These are phyloP conservation scores for Pichia cephalocereana DNA, from an alignment of 805 yeast genomes.

Conservation along the genomic window DNA sequence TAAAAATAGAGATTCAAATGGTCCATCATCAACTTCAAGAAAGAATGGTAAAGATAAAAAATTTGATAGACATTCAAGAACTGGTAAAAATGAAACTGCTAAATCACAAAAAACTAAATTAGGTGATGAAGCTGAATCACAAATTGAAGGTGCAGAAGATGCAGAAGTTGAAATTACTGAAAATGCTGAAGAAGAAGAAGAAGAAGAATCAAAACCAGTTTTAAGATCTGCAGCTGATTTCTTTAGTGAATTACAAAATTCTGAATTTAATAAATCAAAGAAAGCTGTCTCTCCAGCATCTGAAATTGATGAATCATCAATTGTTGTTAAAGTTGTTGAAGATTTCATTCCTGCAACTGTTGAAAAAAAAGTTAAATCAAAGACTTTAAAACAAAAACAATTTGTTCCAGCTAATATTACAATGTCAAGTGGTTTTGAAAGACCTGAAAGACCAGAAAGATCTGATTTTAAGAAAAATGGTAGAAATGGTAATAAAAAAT, in stretches of 20 bases:
- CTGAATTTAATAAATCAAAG: constrained; percentile 26
- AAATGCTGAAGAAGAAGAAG: constrained; percentile 32
- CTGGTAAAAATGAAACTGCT: constrained; percentile 74
- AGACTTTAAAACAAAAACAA: constrained; percentile 76
- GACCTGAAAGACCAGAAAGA: constrained; percentile 25
- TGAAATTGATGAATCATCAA: constrained; percentile 45
- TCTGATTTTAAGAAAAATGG: constrained; percentile 17
- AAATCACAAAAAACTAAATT: constrained; percentile 82
- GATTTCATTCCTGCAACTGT: constrained; percentile 49
- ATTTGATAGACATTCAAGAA: constrained; percentile 79
- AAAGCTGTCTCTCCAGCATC: constrained; percentile 26
- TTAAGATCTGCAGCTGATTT: constrained; percentile 77
- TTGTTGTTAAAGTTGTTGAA: constrained; percentile 58
- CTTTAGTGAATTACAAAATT: constrained; percentile 56
- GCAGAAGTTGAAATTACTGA: constrained; percentile 40
- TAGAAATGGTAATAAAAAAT: constrained; percentile 3
- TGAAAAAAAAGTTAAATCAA: constrained; percentile 59
- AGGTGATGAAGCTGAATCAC: constrained; percentile 66
- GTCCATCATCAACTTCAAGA: constrained; percentile 40
- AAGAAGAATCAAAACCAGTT: constrained; percentile 36
- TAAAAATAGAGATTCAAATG: constrained; percentile 58
- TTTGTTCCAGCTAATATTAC: constrained; percentile 65
- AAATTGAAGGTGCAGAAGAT: constrained; percentile 43
- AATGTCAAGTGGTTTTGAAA: constrained; percentile 44
- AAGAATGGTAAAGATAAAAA: constrained; percentile 41